phyloP scores from a whole-genome alignment of 768 basidiomycete species.

The Russula griseocarnosa region DNA sequence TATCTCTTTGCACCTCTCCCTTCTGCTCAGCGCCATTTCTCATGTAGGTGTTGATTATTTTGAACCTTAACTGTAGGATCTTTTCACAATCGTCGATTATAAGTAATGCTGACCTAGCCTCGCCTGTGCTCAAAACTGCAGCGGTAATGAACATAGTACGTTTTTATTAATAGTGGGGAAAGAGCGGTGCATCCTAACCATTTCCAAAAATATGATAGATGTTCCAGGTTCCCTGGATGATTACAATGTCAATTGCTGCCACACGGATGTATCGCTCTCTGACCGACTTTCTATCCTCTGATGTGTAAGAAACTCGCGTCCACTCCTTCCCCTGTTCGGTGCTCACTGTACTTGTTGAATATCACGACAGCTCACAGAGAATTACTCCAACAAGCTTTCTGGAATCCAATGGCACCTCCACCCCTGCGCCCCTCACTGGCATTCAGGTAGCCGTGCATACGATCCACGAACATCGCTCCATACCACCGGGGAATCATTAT shows the following conservation, averaged over 20 bases:
- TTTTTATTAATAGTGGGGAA: neutral
- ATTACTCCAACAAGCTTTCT: neutral
- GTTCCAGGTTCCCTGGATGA: neutral
- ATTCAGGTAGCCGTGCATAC: slow-evolving; percentile 12
- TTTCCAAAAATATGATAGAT: neutral
- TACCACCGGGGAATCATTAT: neutral
- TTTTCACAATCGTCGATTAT: neutral
- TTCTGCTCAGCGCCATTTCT: too few relatives aligned
- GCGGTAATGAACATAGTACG: neutral
- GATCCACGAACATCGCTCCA: neutral
- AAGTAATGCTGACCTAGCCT: neutral
- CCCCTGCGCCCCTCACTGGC: neutral
- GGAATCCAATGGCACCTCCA: neutral
- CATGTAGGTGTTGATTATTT: neutral
- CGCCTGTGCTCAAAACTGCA: neutral
- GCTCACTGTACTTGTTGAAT: neutral
- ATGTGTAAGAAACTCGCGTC: neutral
- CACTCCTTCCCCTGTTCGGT: too few relatives aligned
- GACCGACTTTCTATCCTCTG: neutral
- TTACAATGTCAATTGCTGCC: neutral
- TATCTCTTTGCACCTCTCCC: neutral
- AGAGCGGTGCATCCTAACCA: neutral
- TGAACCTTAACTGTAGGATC: neutral
- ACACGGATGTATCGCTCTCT: slow-evolving; percentile 4
- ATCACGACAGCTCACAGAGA: neutral